Evolutionary conservation across 2,329 filamentous ascomycete species (phyloP).

Genomic region (Aspergillus sp.): DNA sequence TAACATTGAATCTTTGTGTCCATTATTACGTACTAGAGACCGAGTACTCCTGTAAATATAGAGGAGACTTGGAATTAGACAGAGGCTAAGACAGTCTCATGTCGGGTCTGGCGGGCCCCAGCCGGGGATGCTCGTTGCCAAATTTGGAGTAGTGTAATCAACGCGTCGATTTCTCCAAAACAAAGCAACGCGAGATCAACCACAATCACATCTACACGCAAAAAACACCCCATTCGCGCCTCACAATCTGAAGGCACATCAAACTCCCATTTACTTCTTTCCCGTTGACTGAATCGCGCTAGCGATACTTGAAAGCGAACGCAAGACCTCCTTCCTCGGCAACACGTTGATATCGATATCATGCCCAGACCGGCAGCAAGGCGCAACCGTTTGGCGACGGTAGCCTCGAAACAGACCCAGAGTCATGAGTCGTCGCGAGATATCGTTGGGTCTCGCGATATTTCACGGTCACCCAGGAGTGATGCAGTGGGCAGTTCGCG

Average conservation of each 20-base stretch:
- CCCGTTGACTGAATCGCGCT: background rate
- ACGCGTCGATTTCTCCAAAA: conserved; percentile 6
- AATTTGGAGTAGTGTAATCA: background rate
- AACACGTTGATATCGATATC: background rate
- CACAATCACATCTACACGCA: background rate
- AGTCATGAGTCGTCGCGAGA: background rate
- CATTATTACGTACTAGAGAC: too few species aligned
- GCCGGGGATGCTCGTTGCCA: background rate
- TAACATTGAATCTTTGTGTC: too few species aligned
- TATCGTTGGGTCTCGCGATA: background rate
- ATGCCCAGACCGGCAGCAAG: conserved; percentile 33
- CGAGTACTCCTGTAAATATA: too few species aligned
- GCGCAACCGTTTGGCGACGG: conserved; percentile 23
- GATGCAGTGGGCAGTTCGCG: conserved; percentile 8
- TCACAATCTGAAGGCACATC: background rate
- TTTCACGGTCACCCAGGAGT: conserved; percentile 1
- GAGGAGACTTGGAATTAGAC: too few species aligned
- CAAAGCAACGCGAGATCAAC: background rate
- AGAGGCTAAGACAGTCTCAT: too few species aligned
- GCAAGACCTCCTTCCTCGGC: background rate
- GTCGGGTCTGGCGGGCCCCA: too few species aligned
- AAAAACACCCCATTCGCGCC: background rate
- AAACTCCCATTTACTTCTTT: background rate
- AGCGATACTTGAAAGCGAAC: background rate
- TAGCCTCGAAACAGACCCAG: conserved; percentile 1